Evolutionary conservation across 2,329 filamentous ascomycete species (phyloP), one percentile per base, ranked within the genome.

Genomic region (Scleromitrula shiraiana): DNA sequence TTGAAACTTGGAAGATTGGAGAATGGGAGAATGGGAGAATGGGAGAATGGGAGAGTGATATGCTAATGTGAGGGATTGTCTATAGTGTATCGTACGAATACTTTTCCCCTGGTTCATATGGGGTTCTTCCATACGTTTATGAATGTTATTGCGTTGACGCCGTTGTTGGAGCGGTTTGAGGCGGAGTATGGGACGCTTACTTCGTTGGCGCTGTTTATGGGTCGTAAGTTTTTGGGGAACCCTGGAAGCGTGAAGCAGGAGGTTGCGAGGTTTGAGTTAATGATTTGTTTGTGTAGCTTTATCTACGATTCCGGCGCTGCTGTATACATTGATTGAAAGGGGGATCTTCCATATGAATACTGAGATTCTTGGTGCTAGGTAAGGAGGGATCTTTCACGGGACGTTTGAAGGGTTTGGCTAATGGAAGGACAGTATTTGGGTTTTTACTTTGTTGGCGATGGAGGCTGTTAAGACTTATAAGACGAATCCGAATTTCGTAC

Each of bases 131-230:
- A 97, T 67, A 76, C 83, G 52, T 62, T 90, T 45, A 70, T 94
- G 62, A 95, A 97, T 67, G 65, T 88, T 20, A 44, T 94, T 54
- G 86, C 88, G 19, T 66, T 97, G 53, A 82, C 83, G 32, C 93
- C 93, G n/a, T 72, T 98, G 43, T 70, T 98, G 65, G 91, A 96
- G 68, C 80, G 90, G 52, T 98, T 97, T 67, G 93, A 98, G 70
- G 78, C 80, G 53, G 91, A 96, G 65, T 82, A 94, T 66, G 93
- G 93, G 44, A 97, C 91, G 7, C 72, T 97, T 62, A 88, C 88
- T 22, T 85, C 88, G n/a, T 65, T 95, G 54, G 80, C 87, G 29
- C 73, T 97, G 44, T 96, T 97, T 66, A 80, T 93, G 61, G 93
- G 93, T 49, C 90, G 89, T 95, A 74, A 72, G 89, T 77, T 35